Evolutionary conservation across 129 eudicot species (phyloP), one percentile per base, ranked within the genome.

Genomic region (Scalesia atractyloides): DNA sequence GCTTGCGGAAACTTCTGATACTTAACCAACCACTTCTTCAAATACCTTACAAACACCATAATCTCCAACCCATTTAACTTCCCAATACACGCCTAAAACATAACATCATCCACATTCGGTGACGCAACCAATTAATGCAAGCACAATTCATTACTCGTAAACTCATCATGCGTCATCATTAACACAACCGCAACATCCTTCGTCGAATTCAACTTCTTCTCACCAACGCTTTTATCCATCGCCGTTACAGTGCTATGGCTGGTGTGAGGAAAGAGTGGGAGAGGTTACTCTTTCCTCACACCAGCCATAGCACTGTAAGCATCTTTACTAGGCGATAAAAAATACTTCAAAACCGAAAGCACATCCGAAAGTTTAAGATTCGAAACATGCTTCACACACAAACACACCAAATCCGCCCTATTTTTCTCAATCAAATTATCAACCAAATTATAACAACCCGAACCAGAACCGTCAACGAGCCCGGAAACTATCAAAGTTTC

Each of bases 1-100:
- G 78, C 95, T 60, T 82, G 85, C 15, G 96, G 95, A 66, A 85
- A 92, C 73, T 86, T 92, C 77, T 89, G 86, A 66, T 87, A 92
- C 70, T 92, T 92, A 54, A 68, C 64, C 78, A 92, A 77, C 96
- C 96, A 92, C 73, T 87, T 92, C 54, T 76, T 85, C 76, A 89
- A 62, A 70, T 92, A 92, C 65, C 73, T 69, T 69, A 89, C 74
- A 74, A 92, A 81, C 47, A 82, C 60, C 86, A 85, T 75, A 51
- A 87, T 76, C 84, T 92, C 95, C 18, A 66, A 76, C 20, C 87
- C 90, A 68, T 82, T 82, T 61, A 92, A 80, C 82, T 85, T 87
- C 19, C 92, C 73, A 6, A 92, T 68, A 74, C 96, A 91, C 68
- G 86, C 84, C 4, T 88, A 73, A 34, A 92, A 73, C 20, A 89